phyloP scores from a whole-genome alignment of 1,139 yeast species.

The Blastobotrys petasosporus region DNA sequence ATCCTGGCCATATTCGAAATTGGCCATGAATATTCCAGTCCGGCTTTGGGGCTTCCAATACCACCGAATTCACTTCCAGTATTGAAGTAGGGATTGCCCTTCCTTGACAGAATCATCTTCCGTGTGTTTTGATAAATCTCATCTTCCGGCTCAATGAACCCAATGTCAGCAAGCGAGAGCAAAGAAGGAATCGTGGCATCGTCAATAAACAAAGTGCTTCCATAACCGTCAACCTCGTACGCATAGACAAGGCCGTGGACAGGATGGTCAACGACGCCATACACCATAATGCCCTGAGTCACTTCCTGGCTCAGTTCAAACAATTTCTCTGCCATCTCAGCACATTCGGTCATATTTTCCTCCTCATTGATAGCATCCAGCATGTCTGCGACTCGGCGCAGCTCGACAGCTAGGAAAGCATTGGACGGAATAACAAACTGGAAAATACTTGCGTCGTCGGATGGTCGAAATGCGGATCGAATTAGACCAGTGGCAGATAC shows the following conservation, averaged over 20 bases:
- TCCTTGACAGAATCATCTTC: conserved; percentile 59
- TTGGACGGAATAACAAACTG: conserved; percentile 86
- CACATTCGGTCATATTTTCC: conserved; percentile 12
- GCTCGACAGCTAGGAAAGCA: conserved; percentile 66
- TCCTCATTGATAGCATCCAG: conserved; percentile 16
- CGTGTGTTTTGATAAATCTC: conserved; percentile 71
- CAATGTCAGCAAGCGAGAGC: conserved; percentile 74
- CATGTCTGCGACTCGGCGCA: conserved; percentile 34
- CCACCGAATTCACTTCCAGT: conserved; percentile 62
- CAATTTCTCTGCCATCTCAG: conserved; percentile 26
- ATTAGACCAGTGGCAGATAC: conserved; percentile 69
- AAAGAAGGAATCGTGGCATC: conserved; percentile 88
- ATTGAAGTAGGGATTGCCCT: conserved; percentile 74
- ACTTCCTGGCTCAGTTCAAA: conserved; percentile 42
- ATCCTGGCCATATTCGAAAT: conserved; percentile 72
- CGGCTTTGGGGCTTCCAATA: conserved; percentile 88
- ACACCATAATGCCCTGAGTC: conserved; percentile 51
- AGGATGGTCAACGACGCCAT: conserved; percentile 64
- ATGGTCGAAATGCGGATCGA: conserved; percentile 81
- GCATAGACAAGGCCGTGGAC: conserved; percentile 73
- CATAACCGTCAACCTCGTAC: conserved; percentile 85
- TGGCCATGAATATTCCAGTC: conserved; percentile 81
- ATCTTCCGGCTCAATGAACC: conserved; percentile 49
- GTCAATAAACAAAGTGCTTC: conserved; percentile 70
- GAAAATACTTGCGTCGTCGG: conserved; percentile 78